A percentile compares a stretch with the other conserved stretches of the same genome.
Evolutionary conservation across 495 filamentous ascomycete species (phyloP).

Genomic region (Beverwykella pulmonaria): DNA sequence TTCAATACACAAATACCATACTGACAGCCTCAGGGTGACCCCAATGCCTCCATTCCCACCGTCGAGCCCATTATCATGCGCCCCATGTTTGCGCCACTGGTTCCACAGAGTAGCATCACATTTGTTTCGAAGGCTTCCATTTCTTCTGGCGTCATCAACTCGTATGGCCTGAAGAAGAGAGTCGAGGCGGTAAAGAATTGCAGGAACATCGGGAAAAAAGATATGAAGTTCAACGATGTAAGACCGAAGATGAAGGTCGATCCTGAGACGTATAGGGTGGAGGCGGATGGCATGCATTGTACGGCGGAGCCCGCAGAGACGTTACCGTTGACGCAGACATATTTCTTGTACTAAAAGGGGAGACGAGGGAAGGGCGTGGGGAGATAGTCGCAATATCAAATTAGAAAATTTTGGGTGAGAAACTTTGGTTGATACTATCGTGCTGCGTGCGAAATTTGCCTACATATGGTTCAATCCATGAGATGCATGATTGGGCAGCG

Average conservation of each 20-base stretch:
- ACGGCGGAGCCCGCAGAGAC: conserved; percentile 70
- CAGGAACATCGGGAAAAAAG: conserved; percentile 76
- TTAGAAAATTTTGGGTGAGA: too few relatives aligned
- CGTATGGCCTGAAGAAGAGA: conserved; percentile 77
- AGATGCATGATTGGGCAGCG: too few relatives aligned
- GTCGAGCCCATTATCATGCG: conserved; percentile 85
- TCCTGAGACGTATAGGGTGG: conserved; percentile 85
- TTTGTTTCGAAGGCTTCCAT: conserved; percentile 81
- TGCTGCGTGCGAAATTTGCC: too few relatives aligned
- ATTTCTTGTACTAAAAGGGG: conserved; percentile 69
- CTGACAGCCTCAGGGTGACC: conserved; percentile 67
- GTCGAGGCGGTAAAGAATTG: conserved; percentile 82
- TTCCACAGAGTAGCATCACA: conserved; percentile 73
- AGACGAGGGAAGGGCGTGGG: not conserved
- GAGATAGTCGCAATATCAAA: too few relatives aligned
- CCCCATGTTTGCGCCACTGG: conserved; percentile 80
- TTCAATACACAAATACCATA: not conserved
- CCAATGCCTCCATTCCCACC: conserved; percentile 89
- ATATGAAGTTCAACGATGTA: conserved; percentile 91
- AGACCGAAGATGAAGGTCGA: conserved; percentile 95
- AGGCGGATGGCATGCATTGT: conserved; percentile 81
- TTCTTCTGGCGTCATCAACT: conserved; percentile 61
- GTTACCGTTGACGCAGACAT: conserved; percentile 81
- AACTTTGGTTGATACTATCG: too few relatives aligned
- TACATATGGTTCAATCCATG: too few relatives aligned